These are phyloP conservation scores for Pythium guiyangense DNA, from an alignment of 352 stramenopile genomes.

Conservation along the genomic window DNA sequence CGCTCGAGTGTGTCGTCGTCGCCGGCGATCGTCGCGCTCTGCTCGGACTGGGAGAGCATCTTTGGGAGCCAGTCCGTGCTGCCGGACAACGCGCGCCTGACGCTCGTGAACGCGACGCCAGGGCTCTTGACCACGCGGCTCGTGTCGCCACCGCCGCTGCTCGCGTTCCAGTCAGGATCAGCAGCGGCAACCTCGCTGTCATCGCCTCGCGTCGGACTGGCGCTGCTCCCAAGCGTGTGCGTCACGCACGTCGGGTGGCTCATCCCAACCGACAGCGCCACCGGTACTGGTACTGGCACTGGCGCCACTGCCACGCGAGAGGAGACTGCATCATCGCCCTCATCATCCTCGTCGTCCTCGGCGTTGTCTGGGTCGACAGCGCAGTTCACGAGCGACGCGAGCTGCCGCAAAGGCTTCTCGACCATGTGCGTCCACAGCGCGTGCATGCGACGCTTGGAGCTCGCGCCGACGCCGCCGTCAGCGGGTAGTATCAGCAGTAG, in stretches of 20 bases:
- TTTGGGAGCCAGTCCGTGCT: slow-evolving; percentile 63
- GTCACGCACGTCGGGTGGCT: slow-evolving; percentile 42
- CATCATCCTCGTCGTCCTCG: too few species aligned
- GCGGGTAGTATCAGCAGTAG: background rate
- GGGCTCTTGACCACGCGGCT: slow-evolving; percentile 36
- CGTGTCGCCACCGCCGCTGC: slow-evolving; percentile 1
- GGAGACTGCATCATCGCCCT: background rate
- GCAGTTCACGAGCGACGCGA: slow-evolving; percentile 32
- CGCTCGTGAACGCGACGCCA: slow-evolving; percentile 36
- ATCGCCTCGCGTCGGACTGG: slow-evolving; percentile 9
- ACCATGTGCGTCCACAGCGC: slow-evolving; percentile 41
- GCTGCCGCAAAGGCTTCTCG: slow-evolving; percentile 37
- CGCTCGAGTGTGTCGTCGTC: slow-evolving; percentile 13
- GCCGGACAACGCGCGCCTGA: slow-evolving; percentile 30
- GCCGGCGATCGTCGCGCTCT: slow-evolving; percentile 38
- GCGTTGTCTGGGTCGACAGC: too few species aligned
- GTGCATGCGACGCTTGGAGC: slow-evolving; percentile 18
- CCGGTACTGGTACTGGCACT: background rate
- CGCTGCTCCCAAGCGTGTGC: slow-evolving; percentile 19
- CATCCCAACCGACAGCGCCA: slow-evolving; percentile 16
- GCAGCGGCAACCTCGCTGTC: too few species aligned
- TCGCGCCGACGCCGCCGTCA: slow-evolving; percentile 5
- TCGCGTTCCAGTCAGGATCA: background rate
- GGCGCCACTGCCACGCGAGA: background rate
- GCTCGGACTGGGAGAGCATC: slow-evolving; percentile 58